These are phyloP conservation scores for Lipomyces sp. DNA, from an alignment of 805 yeast genomes.

Conservation along the genomic window DNA sequence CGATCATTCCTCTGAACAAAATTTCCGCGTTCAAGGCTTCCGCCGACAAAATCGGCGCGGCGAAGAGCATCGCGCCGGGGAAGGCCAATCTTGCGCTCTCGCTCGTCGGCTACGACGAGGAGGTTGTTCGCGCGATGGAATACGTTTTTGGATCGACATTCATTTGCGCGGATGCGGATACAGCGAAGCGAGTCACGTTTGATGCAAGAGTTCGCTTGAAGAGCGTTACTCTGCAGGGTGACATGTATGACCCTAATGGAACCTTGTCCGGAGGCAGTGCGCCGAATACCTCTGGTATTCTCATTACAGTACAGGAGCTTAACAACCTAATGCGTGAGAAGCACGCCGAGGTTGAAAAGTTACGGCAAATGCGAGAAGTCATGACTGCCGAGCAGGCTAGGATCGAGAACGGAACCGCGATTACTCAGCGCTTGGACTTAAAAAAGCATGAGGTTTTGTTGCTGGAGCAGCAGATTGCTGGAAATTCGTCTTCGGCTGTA, in stretches of 20 bases:
- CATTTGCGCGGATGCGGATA: conserved; percentile 79
- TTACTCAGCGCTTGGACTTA: conserved; percentile 34
- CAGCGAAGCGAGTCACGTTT: conserved; percentile 86
- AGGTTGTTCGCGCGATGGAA: conserved; percentile 78
- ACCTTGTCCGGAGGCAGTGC: conserved; percentile 94
- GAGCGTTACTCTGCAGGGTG: conserved; percentile 89
- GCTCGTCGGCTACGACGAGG: conserved; percentile 68
- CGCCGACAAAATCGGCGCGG: conserved; percentile 53
- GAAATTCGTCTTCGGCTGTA: conserved; percentile 23
- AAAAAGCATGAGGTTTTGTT: conserved; percentile 36
- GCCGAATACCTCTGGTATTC: conserved; percentile 49
- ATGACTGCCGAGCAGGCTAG: conserved; percentile 14
- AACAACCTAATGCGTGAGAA: conserved; percentile 47
- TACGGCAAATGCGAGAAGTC: conserved; percentile 40
- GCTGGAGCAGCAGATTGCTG: conserved; percentile 30
- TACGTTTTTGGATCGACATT: conserved; percentile 89
- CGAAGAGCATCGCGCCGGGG: conserved; percentile 74
- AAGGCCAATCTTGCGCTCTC: conserved; percentile 88
- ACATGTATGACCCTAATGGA: conserved; percentile 93
- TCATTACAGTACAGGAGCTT: conserved; percentile 63
- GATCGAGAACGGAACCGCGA: conserved; percentile 22
- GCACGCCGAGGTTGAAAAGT: conserved; percentile 43
- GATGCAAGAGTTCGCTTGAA: conserved; percentile 75
- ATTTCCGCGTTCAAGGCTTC: conserved; percentile 61
- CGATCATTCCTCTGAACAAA: conserved; percentile 88